These are phyloP conservation scores for Fraxinus anomala DNA, from an alignment of 257 asterid genomes.

Conservation along the genomic window DNA sequence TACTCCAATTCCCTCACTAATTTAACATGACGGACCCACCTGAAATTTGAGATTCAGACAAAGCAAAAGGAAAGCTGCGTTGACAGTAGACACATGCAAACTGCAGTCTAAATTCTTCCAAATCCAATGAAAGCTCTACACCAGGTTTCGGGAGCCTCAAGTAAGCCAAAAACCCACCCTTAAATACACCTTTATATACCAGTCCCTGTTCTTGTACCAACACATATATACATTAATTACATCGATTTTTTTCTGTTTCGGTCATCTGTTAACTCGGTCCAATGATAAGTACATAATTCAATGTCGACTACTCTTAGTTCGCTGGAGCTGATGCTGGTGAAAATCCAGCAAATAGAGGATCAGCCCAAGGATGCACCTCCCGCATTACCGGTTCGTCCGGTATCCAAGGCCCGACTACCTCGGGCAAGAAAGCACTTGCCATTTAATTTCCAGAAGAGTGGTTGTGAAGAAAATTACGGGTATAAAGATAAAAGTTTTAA, in stretches of 20 bases:
- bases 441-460: conserved; percentile 21
- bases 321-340: conserved; percentile 72
- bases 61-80: conserved; percentile 41
- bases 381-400: conserved; percentile 68
- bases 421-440: conserved; percentile 46
- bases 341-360: conserved; percentile 53
- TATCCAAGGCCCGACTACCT: conserved; percentile 60
- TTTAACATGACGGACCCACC: conserved; percentile 17
- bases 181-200: conserved; percentile 1
- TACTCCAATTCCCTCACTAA: neutral
- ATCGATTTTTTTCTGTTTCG: too few relatives aligned
- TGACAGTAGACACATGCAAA: conserved; percentile 29
- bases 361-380: conserved; percentile 49
- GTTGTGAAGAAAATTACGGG: conserved; percentile 20
- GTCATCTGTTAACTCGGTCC: neutral
- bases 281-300: conserved; percentile 39
- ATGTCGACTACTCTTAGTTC: conserved; percentile 58
- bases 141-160: conserved; percentile 33
- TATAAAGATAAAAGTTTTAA: neutral
- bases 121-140: conserved; percentile 5
- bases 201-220: neutral
- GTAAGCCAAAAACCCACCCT: conserved; percentile 39
- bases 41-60: conserved; percentile 31
- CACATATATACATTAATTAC: too few relatives aligned
- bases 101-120: conserved; percentile 30